Evolutionary conservation across 2,329 filamentous ascomycete genomes (phyloP).

Genomic region (Nigrospora osmanthi): DNA sequence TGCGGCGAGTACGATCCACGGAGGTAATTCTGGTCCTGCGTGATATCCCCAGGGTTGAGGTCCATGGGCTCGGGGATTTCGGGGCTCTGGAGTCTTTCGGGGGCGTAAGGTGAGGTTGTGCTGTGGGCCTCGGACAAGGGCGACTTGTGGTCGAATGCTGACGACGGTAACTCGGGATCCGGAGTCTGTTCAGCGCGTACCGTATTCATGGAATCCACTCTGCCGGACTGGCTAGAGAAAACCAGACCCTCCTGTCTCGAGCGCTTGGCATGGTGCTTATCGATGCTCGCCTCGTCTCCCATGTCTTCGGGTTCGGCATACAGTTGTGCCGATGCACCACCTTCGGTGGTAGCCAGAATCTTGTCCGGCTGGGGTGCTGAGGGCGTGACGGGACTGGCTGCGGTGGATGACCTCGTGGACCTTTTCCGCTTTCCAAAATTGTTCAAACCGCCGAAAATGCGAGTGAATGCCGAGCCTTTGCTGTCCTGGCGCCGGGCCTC

Average conservation of each 20-base stretch:
- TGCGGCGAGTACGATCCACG: conserved; percentile 19
- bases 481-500: conserved; percentile 13
- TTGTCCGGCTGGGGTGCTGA: too few species aligned
- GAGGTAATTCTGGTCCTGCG: conserved; percentile 10
- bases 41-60: conserved; percentile 10
- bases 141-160: conserved; percentile 4
- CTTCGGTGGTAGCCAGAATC: too few species aligned
- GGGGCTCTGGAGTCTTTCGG: conserved; percentile 23
- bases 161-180: conserved; percentile 5
- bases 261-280: conserved; percentile 3
- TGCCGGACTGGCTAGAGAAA: too few species aligned
- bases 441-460: conserved; percentile 17
- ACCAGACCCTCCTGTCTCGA: background rate
- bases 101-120: conserved; percentile 11
- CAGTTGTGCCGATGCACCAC: conserved; percentile 2
- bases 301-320: conserved; percentile 16
- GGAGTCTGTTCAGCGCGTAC: background rate
- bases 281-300: conserved; percentile 1
- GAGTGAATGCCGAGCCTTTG: conserved; percentile 17
- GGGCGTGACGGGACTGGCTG: background rate
- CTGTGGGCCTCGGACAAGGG: conserved; percentile 14
- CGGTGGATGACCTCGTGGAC: conserved; percentile 13
- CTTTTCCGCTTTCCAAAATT: conserved; percentile 11
- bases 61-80: conserved; percentile 25
- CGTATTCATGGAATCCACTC: background rate